Base-by-base conservation (phyloP, 1,284 basidiomycete genomes). In the Sparassis latifolia region DNA sequence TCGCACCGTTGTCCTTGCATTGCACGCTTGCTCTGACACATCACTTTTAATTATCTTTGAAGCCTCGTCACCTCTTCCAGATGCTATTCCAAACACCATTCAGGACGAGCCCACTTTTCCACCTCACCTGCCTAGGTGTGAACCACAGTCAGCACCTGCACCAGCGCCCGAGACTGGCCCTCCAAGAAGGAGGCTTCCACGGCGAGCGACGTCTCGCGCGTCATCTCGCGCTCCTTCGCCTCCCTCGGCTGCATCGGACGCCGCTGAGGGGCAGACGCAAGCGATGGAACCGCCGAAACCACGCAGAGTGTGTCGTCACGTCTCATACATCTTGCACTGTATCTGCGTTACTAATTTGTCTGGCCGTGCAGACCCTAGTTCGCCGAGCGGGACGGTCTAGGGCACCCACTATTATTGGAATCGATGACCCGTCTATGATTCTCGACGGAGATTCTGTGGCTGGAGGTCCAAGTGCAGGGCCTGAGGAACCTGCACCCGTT, bases 81-180 rank as follows among this genome's bases (percentile, higher is more conserved):
- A 68, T 30, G 55, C 66, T 1, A 58, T 69, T 0, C 62, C 63
- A 0, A 69, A 69, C 45, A 66, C 69, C 0, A 52, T 64, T 38
- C 56, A 62, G n/a, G 62, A 64, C 1, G 67, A 68, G 47, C 65
- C 66, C 1, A 62, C 62, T 0, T 51, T 62, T 3, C 58, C 63
- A 7, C 58, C 60, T 9, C 32, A 50, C 20, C 27, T 32, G 7
- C 28, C 20, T 20, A 20, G 20, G 20, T 20, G 1, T 20, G 20
- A 20, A 20, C 20, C 20, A 20, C 20, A 20, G 20, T 20, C 45
- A 2, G 33, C 43, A 2, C 12, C 37, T n/a, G 47, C 41, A 29
- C 44, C 45, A 3, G 46, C 33, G 10, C 45, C 51, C 4, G 44
- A 42, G 31, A 46, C 38, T 41, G 44, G 3, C 33, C 20, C 49